Percentiles rank a stretch among this genome's conserved stretches.
These are phyloP conservation scores for Pythium aphanidermatum DNA, from an alignment of 352 stramenopile species.

Conservation along the genomic window DNA sequence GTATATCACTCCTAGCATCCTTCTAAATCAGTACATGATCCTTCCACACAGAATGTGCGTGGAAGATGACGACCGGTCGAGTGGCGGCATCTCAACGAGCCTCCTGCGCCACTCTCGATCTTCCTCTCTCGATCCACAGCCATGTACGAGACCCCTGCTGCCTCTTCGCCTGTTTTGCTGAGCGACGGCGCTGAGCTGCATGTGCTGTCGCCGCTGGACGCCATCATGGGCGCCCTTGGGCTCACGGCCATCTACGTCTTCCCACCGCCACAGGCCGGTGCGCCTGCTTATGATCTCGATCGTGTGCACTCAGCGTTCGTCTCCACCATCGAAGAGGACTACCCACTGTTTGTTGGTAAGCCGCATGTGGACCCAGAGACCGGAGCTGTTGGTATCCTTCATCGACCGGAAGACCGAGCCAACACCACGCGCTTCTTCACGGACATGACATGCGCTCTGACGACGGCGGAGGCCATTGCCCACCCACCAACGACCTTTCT, in stretches of 20 bases:
- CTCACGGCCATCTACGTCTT: slow-evolving; percentile 59
- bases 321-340: slow-evolving; percentile 35
- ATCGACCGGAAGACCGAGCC: slow-evolving; percentile 15
- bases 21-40: no score
- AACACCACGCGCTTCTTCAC: slow-evolving; percentile 31
- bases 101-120: no score
- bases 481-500: slow-evolving; percentile 31
- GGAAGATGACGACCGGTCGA: no score
- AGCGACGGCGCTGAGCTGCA: slow-evolving; percentile 4
- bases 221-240: slow-evolving; percentile 34
- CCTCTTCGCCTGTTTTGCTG: no score
- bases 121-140: no score
- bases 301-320: slow-evolving; percentile 31
- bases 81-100: no score
- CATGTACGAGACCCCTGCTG: no score
- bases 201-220: slow-evolving; percentile 43
- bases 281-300: slow-evolving; percentile 28
- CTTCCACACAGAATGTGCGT: no score
- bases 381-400: slow-evolving; percentile 28
- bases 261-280: slow-evolving; percentile 9
- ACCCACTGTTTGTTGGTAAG: slow-evolving; percentile 34
- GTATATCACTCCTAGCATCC: no score
- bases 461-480: slow-evolving; percentile 31
- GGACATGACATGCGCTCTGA: slow-evolving; percentile 10
- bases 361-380: slow-evolving; percentile 21